Base-by-base conservation (phyloP, 2,329 filamentous ascomycete genomes). In the Diplodia sapinea region DNA sequence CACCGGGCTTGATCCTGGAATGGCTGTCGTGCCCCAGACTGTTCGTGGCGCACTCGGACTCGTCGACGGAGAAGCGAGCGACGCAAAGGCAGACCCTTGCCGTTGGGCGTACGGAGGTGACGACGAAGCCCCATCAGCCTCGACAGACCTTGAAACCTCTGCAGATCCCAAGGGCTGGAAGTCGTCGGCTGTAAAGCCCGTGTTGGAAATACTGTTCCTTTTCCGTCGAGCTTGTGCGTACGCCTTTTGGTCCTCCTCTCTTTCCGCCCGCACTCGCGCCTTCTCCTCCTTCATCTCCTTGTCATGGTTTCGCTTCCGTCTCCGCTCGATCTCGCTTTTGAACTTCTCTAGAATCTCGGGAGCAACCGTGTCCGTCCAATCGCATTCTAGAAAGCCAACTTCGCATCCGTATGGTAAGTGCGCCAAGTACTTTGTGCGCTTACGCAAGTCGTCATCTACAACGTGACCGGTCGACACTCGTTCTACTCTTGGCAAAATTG, bases 371-470 rank as follows among this genome's bases (percentile, higher is more conserved):
- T 96, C 93, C 3, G 92, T 93, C 94, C 94, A 97, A 77, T 97
- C 93, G 75, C 94, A 97, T 79, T 97, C 94, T 1, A 97, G 79
- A 73, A 97, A 97, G 71, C 86, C 93, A 51, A 97, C 91, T 71
- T 96, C 90, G 76, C 93, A 97, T n/a, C 94, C 94, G 62, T 91
- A 89, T 0, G 94, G 94, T 6, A 97, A 84, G 78, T 97, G 94
- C 0, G 88, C 88, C 3, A 97, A 85, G 71, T 97, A 97, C 76
- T 95, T 96, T 66, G 92, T 89, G 38, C 93, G 87, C 75, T 91
- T 93, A 56, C 94, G 88, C 65, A 97, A 79, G 17, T 90, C 89
- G 73, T 97, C 93, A 72, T 97, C 93, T 5, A 97, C 88, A 5
- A 93, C 89, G 74, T 96, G 92, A 1, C 93, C 93, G 1, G 91